These are phyloP conservation scores for Naganishia vaughanmartiniae DNA, from an alignment of 768 basidiomycete species.

Conservation along the genomic window DNA sequence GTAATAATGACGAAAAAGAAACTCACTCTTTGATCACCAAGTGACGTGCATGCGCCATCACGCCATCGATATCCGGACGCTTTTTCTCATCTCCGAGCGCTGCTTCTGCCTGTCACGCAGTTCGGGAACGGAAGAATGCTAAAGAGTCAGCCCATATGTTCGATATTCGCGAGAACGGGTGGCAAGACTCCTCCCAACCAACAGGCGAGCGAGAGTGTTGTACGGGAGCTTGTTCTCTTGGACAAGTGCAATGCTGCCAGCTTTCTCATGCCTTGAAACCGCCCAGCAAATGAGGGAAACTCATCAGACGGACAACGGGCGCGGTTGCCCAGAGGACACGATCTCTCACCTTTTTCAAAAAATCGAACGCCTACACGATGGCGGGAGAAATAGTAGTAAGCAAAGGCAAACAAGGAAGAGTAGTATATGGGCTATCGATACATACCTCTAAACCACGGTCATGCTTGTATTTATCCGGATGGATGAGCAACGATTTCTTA, in stretches of 20 bases:
- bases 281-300: conserved; percentile 11
- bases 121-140: not conserved
- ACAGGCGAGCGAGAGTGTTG: not conserved
- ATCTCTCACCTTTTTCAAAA: conserved; percentile 50
- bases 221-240: not conserved
- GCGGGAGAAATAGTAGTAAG: not conserved
- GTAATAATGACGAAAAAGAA: not conserved
- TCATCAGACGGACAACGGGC: conserved; percentile 26
- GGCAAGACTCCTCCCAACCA: not conserved
- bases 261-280: not conserved
- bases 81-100: conserved; percentile 41
- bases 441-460: conserved; percentile 49
- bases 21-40: conserved; percentile 47
- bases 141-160: conserved; percentile 9
- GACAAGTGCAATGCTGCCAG: not conserved
- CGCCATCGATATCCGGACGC: conserved; percentile 49
- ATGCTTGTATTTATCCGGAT: conserved; percentile 95
- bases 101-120: conserved; percentile 43
- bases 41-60: conserved; percentile 48
- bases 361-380: conserved; percentile 48
- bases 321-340: not conserved
- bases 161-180: conserved; percentile 1
- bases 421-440: not conserved
- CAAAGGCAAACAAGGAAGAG: not conserved
- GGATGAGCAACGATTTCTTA: conserved; percentile 65